Base-by-base conservation (phyloP, 2,329 filamentous ascomycete species). In the Phymatotrichopsis omnivora region DNA sequence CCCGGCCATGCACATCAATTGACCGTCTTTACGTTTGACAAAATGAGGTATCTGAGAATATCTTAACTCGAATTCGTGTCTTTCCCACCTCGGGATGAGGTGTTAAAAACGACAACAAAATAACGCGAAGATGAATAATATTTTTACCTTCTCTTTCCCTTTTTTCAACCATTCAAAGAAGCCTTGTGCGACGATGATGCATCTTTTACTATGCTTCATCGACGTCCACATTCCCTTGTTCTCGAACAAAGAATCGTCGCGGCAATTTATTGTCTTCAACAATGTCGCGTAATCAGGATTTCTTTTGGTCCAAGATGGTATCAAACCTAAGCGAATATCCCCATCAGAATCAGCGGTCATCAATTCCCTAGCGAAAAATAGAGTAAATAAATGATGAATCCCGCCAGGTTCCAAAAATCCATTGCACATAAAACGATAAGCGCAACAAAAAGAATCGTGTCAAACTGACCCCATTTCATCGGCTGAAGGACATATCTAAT, bases 91-190 rank as follows among this genome's bases (percentile, higher is more conserved):
- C 14, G 11, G 5, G 33, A 12, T 3, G 20, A 20, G 10, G 22
- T n/a, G 35, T 38, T 38, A 12, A 24, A 3, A 25, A 25, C 14
- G 14, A 24, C n/a, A n/a, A n/a, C n/a, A n/a, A n/a, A n/a, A n/a
- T n/a, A n/a, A n/a, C n/a, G 35, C 6, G 6, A 4, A 35, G 5
- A n/a, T 19, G 16, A n/a, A 22, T 6, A 22, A 22, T 16, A 11
- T 16, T 6, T 14, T 12, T 38, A 52, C 50, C 65, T 85, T 93
- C 42, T 91, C 81, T 56, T 82, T 87, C 5, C 76, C 73, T 58
- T 80, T 84, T 64, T 89, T 89, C 49, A 93, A 68, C 91, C 91
- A 96, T 64, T 98, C 91, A 60, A 85, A 98, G 64, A 96, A 98
- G 1, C 91, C 91, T 63, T 95, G 82, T 7, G 84, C 86, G 5